Conservation (phyloP, 768 basidiomycete genomes). For the Chlorophyllum brunneum region DNA sequence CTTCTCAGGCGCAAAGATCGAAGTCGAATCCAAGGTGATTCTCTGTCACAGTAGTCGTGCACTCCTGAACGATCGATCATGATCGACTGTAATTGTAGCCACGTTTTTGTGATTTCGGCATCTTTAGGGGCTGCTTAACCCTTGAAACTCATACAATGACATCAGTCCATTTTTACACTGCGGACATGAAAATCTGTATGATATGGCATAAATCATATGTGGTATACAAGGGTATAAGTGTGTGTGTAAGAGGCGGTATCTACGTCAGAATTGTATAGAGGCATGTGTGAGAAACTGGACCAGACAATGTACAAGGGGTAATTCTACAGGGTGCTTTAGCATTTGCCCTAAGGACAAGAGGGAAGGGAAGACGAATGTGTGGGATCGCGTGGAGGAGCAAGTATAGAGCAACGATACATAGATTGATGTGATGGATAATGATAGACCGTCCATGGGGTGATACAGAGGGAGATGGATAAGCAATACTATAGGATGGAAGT, state of each 20-base stretch:
- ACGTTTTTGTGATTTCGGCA: background rate
- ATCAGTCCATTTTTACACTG: too few species aligned
- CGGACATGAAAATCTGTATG: too few species aligned
- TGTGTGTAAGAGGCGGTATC: too few species aligned
- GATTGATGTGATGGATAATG: conserved; percentile 1
- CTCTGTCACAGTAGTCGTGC: too few species aligned
- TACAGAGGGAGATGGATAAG: background rate
- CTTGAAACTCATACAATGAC: background rate
- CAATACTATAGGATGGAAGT: background rate
- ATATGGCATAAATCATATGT: too few species aligned
- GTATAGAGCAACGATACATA: background rate
- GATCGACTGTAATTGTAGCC: background rate
- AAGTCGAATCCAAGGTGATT: too few species aligned
- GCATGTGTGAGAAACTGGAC: too few species aligned
- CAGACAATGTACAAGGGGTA: too few species aligned
- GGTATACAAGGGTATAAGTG: too few species aligned
- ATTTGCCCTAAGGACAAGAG: background rate
- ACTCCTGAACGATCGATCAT: conserved; percentile 5
- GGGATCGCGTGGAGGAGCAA: background rate
- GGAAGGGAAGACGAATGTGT: background rate
- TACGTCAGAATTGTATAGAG: too few species aligned
- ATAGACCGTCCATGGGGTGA: conserved; percentile 7
- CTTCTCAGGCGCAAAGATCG: too few species aligned
- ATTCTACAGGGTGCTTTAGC: too few species aligned
- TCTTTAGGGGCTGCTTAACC: background rate